Conservation (phyloP, 768 basidiomycete genomes). For the Pisolithus microcarpus region DNA sequence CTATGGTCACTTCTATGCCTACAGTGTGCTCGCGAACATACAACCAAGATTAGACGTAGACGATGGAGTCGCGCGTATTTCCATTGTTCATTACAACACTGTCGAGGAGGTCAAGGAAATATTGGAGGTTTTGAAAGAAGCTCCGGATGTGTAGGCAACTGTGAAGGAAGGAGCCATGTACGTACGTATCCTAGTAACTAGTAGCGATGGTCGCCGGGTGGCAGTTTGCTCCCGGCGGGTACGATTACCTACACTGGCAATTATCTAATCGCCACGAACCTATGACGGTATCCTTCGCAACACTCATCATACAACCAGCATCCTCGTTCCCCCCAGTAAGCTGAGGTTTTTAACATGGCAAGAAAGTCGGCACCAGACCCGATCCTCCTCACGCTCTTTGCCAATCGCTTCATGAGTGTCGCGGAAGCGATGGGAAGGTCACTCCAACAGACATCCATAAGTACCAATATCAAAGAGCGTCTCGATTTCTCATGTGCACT, state of each 20-base stretch:
- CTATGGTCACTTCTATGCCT: constrained; percentile 75
- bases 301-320: too few species aligned
- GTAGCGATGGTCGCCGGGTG: too few species aligned
- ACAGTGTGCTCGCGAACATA: constrained; percentile 48
- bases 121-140: constrained; percentile 46
- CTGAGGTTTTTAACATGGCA: constrained; percentile 9
- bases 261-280: too few species aligned
- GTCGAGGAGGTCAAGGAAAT: constrained; percentile 60
- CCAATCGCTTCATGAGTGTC: constrained; percentile 96
- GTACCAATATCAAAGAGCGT: constrained; percentile 93
- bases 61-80: constrained; percentile 69
- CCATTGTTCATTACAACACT: constrained; percentile 76
- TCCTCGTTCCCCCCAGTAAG: neutral
- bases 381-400: constrained; percentile 84
- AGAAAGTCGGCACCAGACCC: constrained; percentile 56
- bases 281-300: too few species aligned
- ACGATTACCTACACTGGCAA: too few species aligned
- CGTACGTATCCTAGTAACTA: too few species aligned
- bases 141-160: neutral
- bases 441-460: constrained; percentile 81
- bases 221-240: too few species aligned
- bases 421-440: constrained; percentile 94
- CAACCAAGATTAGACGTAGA: constrained; percentile 49
- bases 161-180: neutral
- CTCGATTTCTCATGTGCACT: constrained; percentile 93